Conservation (phyloP, 2,329 filamentous ascomycete genomes). For the Stagonosporopsis cucurbitacearum region DNA sequence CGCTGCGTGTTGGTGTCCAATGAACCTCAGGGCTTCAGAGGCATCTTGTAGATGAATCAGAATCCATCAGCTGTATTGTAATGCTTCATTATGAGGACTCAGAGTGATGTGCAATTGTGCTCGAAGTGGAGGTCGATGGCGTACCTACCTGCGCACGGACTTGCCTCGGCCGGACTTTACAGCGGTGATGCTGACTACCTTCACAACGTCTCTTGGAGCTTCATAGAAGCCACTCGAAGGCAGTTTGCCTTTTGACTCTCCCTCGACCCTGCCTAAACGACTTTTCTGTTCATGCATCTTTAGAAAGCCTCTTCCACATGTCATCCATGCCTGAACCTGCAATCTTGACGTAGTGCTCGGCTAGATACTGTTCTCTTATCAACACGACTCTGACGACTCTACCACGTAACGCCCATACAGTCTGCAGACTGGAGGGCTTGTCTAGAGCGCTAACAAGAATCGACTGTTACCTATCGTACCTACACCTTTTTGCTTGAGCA, state of each 20-base stretch:
- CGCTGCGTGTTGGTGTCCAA: not conserved
- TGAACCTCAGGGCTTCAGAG: not conserved
- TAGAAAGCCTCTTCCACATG: not conserved
- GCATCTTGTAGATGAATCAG: not conserved
- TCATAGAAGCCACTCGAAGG: constrained; percentile 28
- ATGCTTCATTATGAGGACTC: not conserved
- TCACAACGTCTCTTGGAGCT: constrained; percentile 15
- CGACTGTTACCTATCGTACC: too few relatives aligned
- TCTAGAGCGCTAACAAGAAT: not conserved
- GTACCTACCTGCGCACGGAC: constrained; percentile 17
- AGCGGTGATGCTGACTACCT: constrained; percentile 18
- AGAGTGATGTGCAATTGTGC: not conserved
- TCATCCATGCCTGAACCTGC: constrained; percentile 5
- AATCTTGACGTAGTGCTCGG: constrained; percentile 11
- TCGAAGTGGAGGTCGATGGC: constrained; percentile 11
- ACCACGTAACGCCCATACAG: constrained; percentile 11
- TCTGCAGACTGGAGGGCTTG: constrained; percentile 16
- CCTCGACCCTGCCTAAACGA: not conserved
- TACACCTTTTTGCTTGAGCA: not conserved
- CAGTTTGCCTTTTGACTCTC: constrained; percentile 3
- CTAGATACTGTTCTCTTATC: constrained; percentile 8
- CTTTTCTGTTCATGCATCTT: not conserved
- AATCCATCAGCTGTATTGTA: not conserved
- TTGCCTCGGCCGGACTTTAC: constrained; percentile 13
- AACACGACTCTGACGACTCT: not conserved